Base-by-base conservation (phyloP, 2,329 filamentous ascomycete species). In the Exophiala mesophila region DNA sequence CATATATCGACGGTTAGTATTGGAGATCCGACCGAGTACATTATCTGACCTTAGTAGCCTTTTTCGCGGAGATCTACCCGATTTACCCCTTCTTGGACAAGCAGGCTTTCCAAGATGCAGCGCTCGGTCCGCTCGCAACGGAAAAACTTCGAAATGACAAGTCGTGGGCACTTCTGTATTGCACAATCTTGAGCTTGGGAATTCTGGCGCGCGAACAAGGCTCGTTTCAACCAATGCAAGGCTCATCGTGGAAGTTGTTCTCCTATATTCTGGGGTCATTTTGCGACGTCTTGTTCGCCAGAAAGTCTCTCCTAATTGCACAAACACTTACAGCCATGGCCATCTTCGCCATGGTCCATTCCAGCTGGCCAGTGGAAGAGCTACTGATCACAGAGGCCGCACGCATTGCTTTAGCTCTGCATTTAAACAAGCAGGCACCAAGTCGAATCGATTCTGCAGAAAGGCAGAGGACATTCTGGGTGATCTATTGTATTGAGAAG, bases 81-180 rank as follows among this genome's bases (percentile, higher is more conserved):
- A 29, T 66, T 0, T 64, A 67, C 43, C 65, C 68, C 1, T 69
- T 70, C 40, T 56, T 71, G 1, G 63, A 69, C 33, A 58, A 55
- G 21, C 36, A 47, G 12, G 36, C 51, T 3, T 70, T 71, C 39
- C 62, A 68, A 45, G 43, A 55, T 0, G 56, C 58, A 13, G 59
- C 58, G 5, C 49, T 53, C 6, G 56, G 52, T 20, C 41, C 57
- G 3, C 41, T 62, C 10, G 55, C 65, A 3, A 44, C 47, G 4
- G 41, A 54, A 4, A 35, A 52, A 3, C 50, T 66, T 1, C 36
- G 52, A 5, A 51, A 42, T 0, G 62, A 57, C 41, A 57, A 59
- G 26, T 53, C 61, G 0, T 67, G 62, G 54, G 63, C 58, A 1
- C 62, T 64, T 5, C 46, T 70, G 3, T 71, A 70, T 48, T 55